phyloP scores from a whole-genome alignment of 2,329 filamentous ascomycete species.

The Aspergillus sp. region DNA sequence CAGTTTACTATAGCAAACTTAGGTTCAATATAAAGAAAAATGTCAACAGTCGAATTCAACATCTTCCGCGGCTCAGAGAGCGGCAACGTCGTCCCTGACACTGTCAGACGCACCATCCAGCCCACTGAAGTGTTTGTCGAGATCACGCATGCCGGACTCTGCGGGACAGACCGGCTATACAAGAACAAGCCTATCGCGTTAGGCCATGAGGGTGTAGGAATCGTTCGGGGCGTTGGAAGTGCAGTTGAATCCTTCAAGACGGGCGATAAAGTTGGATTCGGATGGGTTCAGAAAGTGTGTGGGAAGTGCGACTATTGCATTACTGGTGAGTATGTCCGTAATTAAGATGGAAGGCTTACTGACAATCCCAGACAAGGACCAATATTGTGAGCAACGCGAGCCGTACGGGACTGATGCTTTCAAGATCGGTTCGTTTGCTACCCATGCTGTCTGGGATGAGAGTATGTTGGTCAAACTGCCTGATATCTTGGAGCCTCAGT shows the following conservation, averaged over 20 bases:
- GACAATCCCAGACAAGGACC: constrained; percentile 9
- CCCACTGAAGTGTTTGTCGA: constrained; percentile 8
- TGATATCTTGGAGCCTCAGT: not conserved
- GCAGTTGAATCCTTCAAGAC: constrained; percentile 4
- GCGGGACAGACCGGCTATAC: constrained; percentile 11
- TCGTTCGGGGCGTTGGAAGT: constrained; percentile 13
- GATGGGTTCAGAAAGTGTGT: constrained; percentile 13
- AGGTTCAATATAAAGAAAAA: too few relatives aligned
- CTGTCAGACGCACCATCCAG: not conserved
- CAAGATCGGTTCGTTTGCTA: constrained; percentile 14
- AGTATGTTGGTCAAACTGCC: constrained; percentile 5
- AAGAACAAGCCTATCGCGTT: constrained; percentile 3
- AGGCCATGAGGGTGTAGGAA: constrained; percentile 17
- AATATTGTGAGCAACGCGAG: constrained; percentile 11
- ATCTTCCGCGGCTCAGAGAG: constrained; percentile 5
- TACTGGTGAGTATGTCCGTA: constrained; percentile 2
- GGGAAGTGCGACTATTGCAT: constrained; percentile 14
- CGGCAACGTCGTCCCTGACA: constrained; percentile 2
- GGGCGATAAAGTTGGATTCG: constrained; percentile 16
- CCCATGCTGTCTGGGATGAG: constrained; percentile 10
- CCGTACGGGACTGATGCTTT: constrained; percentile 10
- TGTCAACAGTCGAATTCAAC: constrained; percentile 3
- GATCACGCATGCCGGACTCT: constrained; percentile 10
- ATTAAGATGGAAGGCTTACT: not conserved
- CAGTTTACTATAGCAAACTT: too few relatives aligned